phyloP scores from a whole-genome alignment of 2,329 filamentous ascomycete genomes.

The Colletotrichum cereale region DNA sequence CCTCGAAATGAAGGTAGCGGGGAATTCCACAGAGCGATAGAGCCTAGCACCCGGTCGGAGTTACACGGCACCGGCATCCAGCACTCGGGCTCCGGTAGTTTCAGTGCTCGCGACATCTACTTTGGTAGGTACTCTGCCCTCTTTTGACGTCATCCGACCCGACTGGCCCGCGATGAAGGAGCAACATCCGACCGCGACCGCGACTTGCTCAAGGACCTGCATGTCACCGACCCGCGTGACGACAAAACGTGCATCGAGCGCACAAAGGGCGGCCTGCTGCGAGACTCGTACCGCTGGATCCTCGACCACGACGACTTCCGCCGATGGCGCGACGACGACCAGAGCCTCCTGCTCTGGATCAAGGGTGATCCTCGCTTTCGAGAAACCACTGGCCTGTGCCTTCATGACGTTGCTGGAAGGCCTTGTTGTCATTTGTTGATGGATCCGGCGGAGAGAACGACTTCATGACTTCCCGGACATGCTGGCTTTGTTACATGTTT shows the following conservation, averaged over 20 bases:
- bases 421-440: too few species aligned
- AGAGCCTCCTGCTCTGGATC: constrained; percentile 51
- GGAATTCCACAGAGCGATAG: too few species aligned
- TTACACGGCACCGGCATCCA: neutral
- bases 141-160: too few species aligned
- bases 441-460: too few species aligned
- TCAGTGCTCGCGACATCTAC: neutral
- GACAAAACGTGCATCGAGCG: constrained; percentile 53
- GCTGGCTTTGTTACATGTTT: too few species aligned
- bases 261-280: constrained; percentile 50
- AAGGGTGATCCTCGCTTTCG: constrained; percentile 47
- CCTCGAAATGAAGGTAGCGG: too few species aligned
- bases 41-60: neutral
- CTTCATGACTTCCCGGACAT: too few species aligned
- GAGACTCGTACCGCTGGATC: constrained; percentile 52
- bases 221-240: constrained; percentile 46
- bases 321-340: constrained; percentile 43
- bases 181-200: neutral
- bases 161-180: too few species aligned
- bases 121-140: neutral
- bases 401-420: too few species aligned
- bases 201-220: neutral
- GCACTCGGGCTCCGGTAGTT: neutral
- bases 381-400: too few species aligned
- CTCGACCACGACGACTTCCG: constrained; percentile 46